Conservation (phyloP, 139 green algal genomes). For the Chloropicon primus region DNA sequence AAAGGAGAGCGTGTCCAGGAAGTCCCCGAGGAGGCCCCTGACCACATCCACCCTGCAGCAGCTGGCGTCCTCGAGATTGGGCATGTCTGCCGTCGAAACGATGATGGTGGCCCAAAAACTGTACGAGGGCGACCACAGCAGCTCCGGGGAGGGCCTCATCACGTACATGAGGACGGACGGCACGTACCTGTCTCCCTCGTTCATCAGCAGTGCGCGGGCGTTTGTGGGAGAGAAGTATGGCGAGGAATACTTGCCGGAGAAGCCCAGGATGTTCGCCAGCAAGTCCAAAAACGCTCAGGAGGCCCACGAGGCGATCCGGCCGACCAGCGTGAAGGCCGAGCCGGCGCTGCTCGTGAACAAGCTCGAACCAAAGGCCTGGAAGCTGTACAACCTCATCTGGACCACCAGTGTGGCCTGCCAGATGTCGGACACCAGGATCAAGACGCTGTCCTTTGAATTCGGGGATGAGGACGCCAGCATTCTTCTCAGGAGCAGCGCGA, state of each 20-base stretch:
- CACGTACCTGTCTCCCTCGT: slow-evolving; percentile 32
- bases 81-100: slow-evolving; percentile 44
- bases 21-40: slow-evolving; percentile 54
- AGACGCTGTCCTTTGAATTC: slow-evolving; percentile 36
- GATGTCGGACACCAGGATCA: slow-evolving; percentile 35
- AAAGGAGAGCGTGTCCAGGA: slow-evolving; percentile 18
- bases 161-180: slow-evolving; percentile 94
- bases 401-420: slow-evolving; percentile 59
- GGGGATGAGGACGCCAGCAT: slow-evolving; percentile 15
- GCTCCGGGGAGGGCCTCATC: slow-evolving; percentile 66
- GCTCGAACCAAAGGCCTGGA: background rate
- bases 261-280: slow-evolving; percentile 20
- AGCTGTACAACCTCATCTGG: slow-evolving; percentile 83
- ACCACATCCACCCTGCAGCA: slow-evolving; percentile 83
- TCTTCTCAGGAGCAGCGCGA: slow-evolving; percentile 29
- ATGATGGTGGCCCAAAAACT: slow-evolving; percentile 79
- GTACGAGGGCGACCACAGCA: slow-evolving; percentile 54
- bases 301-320: slow-evolving; percentile 85
- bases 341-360: background rate
- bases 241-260: slow-evolving; percentile 10
- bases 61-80: slow-evolving; percentile 53
- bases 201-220: slow-evolving; percentile 27
- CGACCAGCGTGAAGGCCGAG: slow-evolving; percentile 36
- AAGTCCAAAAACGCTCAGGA: slow-evolving; percentile 59
- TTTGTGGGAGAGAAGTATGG: slow-evolving; percentile 23